These are phyloP conservation scores for Boletus rubropictus DNA, from an alignment of 768 basidiomycete species.

Conservation along the genomic window DNA sequence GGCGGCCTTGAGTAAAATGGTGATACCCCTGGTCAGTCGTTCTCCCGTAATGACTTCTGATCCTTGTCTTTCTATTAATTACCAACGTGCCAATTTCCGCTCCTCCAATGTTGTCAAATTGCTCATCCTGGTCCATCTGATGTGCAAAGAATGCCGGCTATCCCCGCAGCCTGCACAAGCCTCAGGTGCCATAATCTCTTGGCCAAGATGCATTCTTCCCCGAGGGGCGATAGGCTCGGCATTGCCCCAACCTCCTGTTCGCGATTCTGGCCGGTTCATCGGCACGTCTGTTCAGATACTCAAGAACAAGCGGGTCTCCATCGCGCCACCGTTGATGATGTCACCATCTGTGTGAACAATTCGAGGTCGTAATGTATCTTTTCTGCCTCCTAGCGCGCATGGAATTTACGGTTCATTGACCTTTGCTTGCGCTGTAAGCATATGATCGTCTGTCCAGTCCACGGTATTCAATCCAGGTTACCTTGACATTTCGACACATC, in stretches of 20 bases:
- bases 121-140: not conserved
- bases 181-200: not conserved
- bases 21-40: not conserved
- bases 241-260: not conserved
- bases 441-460: not conserved
- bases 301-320: not conserved
- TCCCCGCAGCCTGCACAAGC: not conserved
- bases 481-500: not conserved
- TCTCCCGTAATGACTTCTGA: not conserved
- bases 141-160: not conserved
- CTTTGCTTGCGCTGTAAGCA: not conserved
- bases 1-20: not conserved
- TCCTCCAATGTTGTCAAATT: not conserved
- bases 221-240: not conserved
- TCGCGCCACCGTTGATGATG: slow-evolving; percentile 2
- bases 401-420: not conserved
- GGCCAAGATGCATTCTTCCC: not conserved
- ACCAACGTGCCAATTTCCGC: slow-evolving; percentile 7
- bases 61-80: not conserved
- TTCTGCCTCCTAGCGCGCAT: not conserved
- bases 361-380: not conserved
- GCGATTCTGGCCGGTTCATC: not conserved
- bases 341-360: not conserved
- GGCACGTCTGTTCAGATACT: not conserved
- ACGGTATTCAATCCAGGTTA: not conserved